Percentiles rank a stretch among this genome's conserved stretches.
Conservation (phyloP, 2,329 filamentous ascomycete genomes). For the Atkinsonella texensis region DNA sequence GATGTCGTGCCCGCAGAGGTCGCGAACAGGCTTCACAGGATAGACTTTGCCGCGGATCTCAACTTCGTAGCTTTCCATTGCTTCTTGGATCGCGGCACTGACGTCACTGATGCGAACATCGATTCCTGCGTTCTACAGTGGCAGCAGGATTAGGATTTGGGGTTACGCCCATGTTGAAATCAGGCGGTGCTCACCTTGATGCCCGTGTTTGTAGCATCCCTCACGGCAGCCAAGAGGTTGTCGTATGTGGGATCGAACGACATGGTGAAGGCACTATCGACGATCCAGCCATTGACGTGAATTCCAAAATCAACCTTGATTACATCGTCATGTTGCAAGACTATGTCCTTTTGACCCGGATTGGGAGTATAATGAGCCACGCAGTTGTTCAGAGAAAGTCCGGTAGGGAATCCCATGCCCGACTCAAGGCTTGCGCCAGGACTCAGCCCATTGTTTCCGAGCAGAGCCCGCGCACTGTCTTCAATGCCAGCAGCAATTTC, state of each 20-base stretch:
- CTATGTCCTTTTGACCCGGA: conserved; percentile 57
- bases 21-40: conserved; percentile 69
- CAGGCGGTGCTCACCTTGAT: conserved; percentile 36
- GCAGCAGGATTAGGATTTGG: conserved; percentile 4
- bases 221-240: conserved; percentile 57
- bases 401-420: conserved; percentile 75
- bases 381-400: conserved; percentile 67
- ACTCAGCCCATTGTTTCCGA: conserved; percentile 60
- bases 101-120: conserved; percentile 78
- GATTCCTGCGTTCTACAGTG: conserved; percentile 50
- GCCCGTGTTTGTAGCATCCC: conserved; percentile 69
- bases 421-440: conserved; percentile 63
- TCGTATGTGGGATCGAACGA: conserved; percentile 62
- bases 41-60: conserved; percentile 66
- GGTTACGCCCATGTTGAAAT: too few relatives aligned
- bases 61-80: conserved; percentile 84
- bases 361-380: conserved; percentile 78
- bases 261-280: conserved; percentile 67
- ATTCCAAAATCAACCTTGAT: conserved; percentile 71
- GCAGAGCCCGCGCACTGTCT: conserved; percentile 60
- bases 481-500: conserved; percentile 76
- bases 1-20: conserved; percentile 78
- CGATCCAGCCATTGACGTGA: conserved; percentile 63
- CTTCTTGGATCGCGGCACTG: conserved; percentile 68
- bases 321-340: conserved; percentile 57